Evolutionary conservation across 1,139 yeast genomes (phyloP).

Genomic region (Scheffersomyces segobiensis): DNA sequence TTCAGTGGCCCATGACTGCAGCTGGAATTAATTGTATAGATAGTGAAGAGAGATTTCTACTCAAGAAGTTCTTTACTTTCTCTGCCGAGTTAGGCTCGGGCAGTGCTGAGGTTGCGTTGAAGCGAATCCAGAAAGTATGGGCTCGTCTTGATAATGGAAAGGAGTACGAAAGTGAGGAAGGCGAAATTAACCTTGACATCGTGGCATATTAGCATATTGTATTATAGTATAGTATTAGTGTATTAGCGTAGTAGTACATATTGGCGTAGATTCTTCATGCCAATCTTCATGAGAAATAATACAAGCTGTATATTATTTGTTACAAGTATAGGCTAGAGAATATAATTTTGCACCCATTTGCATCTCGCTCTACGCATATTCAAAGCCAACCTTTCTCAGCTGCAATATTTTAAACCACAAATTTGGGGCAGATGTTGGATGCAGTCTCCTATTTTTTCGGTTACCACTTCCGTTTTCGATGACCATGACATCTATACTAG

Average conservation of each 20-base stretch:
- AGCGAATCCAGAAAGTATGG: slow-evolving; percentile 19
- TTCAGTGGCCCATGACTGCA: slow-evolving; percentile 66
- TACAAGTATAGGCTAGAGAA: background rate
- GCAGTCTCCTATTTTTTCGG: background rate
- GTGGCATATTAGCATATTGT: background rate
- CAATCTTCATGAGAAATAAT: too few relatives aligned
- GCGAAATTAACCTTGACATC: background rate
- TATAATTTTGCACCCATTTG: background rate
- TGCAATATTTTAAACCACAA: too few relatives aligned
- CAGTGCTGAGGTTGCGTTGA: slow-evolving; percentile 22
- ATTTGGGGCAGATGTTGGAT: background rate
- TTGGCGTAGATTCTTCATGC: too few relatives aligned
- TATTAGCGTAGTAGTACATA: background rate
- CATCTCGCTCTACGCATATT: too few relatives aligned
- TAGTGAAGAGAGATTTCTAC: slow-evolving; percentile 44
- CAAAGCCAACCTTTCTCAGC: too few relatives aligned
- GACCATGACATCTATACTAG: background rate
- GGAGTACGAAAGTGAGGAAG: slow-evolving; percentile 18
- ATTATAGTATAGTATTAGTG: background rate
- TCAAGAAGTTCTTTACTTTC: slow-evolving; percentile 35
- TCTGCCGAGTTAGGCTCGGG: slow-evolving; percentile 22
- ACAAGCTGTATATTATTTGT: too few relatives aligned
- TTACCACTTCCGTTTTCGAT: background rate
- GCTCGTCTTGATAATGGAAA: slow-evolving; percentile 14
- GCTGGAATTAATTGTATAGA: slow-evolving; percentile 58